Evolutionary conservation across 495 filamentous ascomycete species (phyloP).

Genomic region (Penicillium samsonianum): DNA sequence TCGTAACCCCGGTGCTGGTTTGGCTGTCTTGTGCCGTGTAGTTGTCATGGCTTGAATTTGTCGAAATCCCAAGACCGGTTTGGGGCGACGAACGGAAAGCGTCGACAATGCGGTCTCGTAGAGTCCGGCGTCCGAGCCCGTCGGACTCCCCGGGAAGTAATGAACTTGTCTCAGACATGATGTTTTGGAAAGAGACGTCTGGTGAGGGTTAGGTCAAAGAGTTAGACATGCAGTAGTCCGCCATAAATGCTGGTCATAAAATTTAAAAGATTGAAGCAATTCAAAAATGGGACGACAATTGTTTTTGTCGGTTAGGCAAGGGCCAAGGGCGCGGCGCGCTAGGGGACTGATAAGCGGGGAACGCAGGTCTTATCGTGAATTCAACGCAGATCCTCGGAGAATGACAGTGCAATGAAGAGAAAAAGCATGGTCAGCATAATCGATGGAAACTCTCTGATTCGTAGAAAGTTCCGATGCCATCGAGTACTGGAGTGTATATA

Average conservation of each 20-base stretch:
- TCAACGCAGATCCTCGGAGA: neutral
- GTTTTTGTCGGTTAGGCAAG: conserved; percentile 20
- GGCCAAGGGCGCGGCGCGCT: conserved; percentile 16
- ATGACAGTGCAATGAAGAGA: neutral
- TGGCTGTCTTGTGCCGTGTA: conserved; percentile 7
- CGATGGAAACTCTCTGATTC: neutral
- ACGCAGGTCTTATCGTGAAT: conserved; percentile 7
- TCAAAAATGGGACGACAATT: neutral
- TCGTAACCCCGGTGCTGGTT: conserved; percentile 16
- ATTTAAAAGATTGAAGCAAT: neutral
- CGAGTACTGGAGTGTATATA: neutral
- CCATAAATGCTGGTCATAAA: conserved; percentile 5
- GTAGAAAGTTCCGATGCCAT: neutral
- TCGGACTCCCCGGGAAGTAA: conserved; percentile 26
- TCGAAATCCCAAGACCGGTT: conserved; percentile 9
- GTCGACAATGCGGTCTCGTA: conserved; percentile 41
- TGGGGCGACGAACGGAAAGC: conserved; percentile 33
- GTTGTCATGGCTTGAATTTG: neutral
- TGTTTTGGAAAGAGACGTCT: conserved; percentile 1
- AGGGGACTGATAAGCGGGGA: conserved; percentile 13
- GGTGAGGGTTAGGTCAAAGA: neutral
- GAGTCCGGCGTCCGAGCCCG: conserved; percentile 29
- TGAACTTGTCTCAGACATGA: conserved; percentile 35
- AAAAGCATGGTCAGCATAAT: neutral
- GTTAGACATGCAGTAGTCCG: neutral